Evolutionary conservation across 768 basidiomycete genomes (phyloP).

Genomic region (Agaricus blazei): DNA sequence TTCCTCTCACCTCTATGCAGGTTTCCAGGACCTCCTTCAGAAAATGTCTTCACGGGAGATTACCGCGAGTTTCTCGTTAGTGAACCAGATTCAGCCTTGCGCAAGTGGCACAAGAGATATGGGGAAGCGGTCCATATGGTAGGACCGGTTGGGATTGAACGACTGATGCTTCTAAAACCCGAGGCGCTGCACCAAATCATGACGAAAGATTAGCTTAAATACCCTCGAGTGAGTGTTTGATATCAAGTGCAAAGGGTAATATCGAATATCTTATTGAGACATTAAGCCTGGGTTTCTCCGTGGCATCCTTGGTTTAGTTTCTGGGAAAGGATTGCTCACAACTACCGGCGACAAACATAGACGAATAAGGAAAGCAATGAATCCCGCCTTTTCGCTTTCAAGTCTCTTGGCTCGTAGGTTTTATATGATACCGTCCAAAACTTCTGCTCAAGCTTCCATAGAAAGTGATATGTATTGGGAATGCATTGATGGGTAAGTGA

Average conservation of each 20-base stretch:
- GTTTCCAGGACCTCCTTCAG: constrained; percentile 23
- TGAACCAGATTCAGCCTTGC: constrained; percentile 39
- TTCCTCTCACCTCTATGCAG: constrained; percentile 24
- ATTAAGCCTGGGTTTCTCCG: constrained; percentile 38
- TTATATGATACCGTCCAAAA: no score
- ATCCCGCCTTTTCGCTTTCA: constrained; percentile 45
- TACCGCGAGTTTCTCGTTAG: constrained; percentile 29
- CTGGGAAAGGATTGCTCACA: constrained; percentile 43
- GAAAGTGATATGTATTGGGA: constrained; percentile 34
- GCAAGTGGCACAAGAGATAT: constrained; percentile 41
- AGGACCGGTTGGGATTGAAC: constrained; percentile 40
- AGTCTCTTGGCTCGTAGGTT: constrained; percentile 35
- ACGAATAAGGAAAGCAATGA: constrained; percentile 46
- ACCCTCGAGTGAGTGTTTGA: constrained; percentile 31
- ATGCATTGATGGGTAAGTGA: constrained; percentile 31
- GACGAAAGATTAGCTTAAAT: constrained; percentile 39
- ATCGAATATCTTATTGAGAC: background rate
- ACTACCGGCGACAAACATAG: constrained; percentile 45
- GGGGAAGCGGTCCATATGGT: constrained; percentile 39
- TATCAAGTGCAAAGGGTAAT: background rate
- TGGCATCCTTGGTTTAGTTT: constrained; percentile 33
- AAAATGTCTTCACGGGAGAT: constrained; percentile 29
- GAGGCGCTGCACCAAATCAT: constrained; percentile 41
- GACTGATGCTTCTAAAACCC: constrained; percentile 38
- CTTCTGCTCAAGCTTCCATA: constrained; percentile 20